phyloP scores from a whole-genome alignment of 345 rosid genomes.

The Salix exigua region DNA sequence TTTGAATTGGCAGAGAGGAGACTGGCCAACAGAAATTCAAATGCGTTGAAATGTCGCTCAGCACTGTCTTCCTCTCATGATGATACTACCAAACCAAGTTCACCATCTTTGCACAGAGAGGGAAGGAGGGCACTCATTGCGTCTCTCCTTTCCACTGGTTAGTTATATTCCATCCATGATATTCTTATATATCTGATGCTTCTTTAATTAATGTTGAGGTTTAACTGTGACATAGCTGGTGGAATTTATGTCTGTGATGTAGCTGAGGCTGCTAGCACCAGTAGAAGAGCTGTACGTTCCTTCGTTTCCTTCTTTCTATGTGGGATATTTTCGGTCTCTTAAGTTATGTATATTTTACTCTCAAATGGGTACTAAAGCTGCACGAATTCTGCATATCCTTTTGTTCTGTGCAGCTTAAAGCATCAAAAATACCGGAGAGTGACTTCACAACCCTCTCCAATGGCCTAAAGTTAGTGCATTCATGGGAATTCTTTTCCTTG shows the following conservation, averaged over 20 bases:
- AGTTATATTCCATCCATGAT: not conserved
- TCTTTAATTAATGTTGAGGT: not conserved
- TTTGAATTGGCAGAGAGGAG: conserved; percentile 38
- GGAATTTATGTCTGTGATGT: conserved; percentile 42
- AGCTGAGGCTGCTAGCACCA: conserved; percentile 85
- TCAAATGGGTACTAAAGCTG: not conserved
- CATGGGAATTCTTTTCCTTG: not conserved
- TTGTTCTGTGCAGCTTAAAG: conserved; percentile 59
- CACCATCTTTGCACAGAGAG: conserved; percentile 21
- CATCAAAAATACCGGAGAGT: conserved; percentile 77
- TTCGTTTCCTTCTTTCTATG: not conserved
- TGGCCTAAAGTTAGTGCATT: conserved; percentile 72
- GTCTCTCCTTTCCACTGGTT: conserved; percentile 56
- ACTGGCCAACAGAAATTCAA: conserved; percentile 14
- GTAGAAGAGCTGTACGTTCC: conserved; percentile 82
- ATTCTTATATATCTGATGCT: not conserved
- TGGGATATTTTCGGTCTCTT: not conserved
- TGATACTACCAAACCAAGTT: conserved; percentile 22
- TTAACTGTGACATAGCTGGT: conserved; percentile 42
- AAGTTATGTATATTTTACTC: not conserved
- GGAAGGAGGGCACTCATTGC: conserved; percentile 65
- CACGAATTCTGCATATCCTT: conserved; percentile 12
- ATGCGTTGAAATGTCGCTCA: conserved; percentile 34
- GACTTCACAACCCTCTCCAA: conserved; percentile 78
- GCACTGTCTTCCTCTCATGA: conserved; percentile 42